A percentile compares a stretch with the other conserved stretches of the same genome.
These are phyloP conservation scores for Pichia sp. DNA, from an alignment of 1,139 yeast species.

Conservation along the genomic window DNA sequence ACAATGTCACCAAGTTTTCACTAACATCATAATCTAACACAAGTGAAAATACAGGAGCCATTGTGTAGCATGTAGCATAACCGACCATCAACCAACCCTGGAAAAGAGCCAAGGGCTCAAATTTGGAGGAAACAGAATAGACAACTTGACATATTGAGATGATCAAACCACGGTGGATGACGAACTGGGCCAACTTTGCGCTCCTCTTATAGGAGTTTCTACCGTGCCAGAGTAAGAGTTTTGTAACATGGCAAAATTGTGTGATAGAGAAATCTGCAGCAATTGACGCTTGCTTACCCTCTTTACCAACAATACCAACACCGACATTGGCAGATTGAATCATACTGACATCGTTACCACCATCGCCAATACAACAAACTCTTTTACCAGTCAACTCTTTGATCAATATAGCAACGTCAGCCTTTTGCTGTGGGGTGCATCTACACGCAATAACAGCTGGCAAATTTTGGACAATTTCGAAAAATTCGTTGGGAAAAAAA, in stretches of 20 bases:
- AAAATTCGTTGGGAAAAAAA: constrained; percentile 64
- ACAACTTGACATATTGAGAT: constrained; percentile 97
- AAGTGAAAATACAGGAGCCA: constrained; percentile 96
- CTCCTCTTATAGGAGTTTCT: constrained; percentile 93
- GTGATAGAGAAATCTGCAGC: constrained; percentile 96
- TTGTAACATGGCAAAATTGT: constrained; percentile 85
- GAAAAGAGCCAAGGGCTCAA: constrained; percentile 90
- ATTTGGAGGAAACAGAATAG: constrained; percentile 75
- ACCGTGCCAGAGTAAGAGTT: constrained; percentile 93
- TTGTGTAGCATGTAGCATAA: constrained; percentile 92
- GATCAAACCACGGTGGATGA: constrained; percentile 90
- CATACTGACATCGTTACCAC: constrained; percentile 99
- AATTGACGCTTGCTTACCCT: constrained; percentile 93
- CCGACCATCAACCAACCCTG: constrained; percentile 99
- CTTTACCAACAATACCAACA: constrained; percentile 98
- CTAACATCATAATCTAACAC: constrained; percentile 90
- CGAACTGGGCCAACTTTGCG: constrained; percentile 91
- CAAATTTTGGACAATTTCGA: constrained; percentile 65
- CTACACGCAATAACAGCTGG: constrained; percentile 97
- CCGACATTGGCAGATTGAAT: constrained; percentile 99
- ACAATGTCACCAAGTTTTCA: constrained; percentile 80
- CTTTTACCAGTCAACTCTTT: constrained; percentile 77
- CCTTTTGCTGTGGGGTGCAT: constrained; percentile 98
- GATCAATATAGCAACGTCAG: constrained; percentile 84
- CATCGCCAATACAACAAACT: constrained; percentile 98